Evolutionary conservation across 495 filamentous ascomycete genomes (phyloP).

Genomic region (Penicillium manginii): DNA sequence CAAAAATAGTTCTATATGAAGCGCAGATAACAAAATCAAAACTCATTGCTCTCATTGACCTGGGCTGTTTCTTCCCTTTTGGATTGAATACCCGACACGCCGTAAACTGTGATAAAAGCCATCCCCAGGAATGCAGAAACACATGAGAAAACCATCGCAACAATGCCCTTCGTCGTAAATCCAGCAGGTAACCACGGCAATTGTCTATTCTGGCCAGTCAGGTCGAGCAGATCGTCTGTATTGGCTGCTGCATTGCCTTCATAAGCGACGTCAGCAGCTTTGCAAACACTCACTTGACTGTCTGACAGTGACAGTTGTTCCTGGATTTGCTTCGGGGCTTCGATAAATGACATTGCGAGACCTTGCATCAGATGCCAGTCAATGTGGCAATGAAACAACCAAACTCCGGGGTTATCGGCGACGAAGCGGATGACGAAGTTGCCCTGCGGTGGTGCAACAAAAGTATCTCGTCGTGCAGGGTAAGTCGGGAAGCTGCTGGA

Average conservation of each 20-base stretch:
- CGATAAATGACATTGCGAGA: conserved; percentile 46
- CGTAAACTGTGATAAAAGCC: conserved; percentile 69
- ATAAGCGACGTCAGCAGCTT: conserved; percentile 39
- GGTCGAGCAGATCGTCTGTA: conserved; percentile 61
- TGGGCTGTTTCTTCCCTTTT: background rate
- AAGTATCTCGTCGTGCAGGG: conserved; percentile 60
- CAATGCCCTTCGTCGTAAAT: conserved; percentile 73
- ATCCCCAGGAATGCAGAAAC: conserved; percentile 71
- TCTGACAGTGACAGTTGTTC: conserved; percentile 60
- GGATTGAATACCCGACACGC: conserved; percentile 17
- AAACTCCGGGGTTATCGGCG: conserved; percentile 66
- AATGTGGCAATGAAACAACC: conserved; percentile 66
- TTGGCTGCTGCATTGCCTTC: conserved; percentile 79
- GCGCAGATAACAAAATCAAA: background rate
- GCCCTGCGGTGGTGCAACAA: conserved; percentile 55
- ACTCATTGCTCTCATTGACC: background rate
- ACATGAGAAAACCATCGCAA: conserved; percentile 72
- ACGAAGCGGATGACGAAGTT: conserved; percentile 68
- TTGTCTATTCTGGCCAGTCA: conserved; percentile 60
- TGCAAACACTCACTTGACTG: conserved; percentile 64
- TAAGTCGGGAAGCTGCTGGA: conserved; percentile 26
- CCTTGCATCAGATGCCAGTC: conserved; percentile 62
- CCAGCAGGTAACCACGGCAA: conserved; percentile 64
- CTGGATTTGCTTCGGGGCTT: conserved; percentile 66
- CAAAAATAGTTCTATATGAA: background rate